Base-by-base conservation (phyloP, 164 flowering plant genomes). In the Liriodendron chinense region DNA sequence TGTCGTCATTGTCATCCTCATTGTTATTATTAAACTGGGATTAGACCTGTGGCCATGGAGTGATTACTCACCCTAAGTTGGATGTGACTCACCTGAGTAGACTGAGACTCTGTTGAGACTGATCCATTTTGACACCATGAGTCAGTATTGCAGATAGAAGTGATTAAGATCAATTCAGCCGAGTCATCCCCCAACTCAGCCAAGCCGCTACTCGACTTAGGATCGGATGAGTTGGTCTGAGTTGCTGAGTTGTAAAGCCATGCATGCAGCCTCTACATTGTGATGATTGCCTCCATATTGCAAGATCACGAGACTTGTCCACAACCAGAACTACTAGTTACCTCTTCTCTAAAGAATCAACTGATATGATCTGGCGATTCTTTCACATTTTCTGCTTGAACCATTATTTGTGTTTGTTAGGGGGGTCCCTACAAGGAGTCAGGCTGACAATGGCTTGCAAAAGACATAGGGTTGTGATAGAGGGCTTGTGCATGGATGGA, bases 401-500 rank as follows among this genome's bases (percentile, higher is more conserved):
- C 16, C 14, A 57, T 69, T 9, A 18, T 26, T 69, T 26, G 76
- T 65, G 57, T 62, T 80, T 68, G 13, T 67, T 70, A 94, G 98
- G 97, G 95, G 26, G 74, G 76, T 72, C 79, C 88, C 47, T 94
- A 86, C 80, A 77, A 75, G 75, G 93, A 92, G 65, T 81, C 90
- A 63, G 93, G 93, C 1, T 72, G 81, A 73, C 75, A 78, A 47
- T 93, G 99, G 99, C 62, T 70, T 18, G 96, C 98, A 74, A 80
- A 78, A 75, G 99, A 95, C 80, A 87, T 95, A 53, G 98, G 90
- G 21, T 72, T 89, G 57, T 81, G 69, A 72, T 89, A 89, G 63
- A 86, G 85, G 82, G 80, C 85, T 20, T 95, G 99, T 81, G 85
- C 84, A 34, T 95, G 99, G 99, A 95, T 95, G 99, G 70, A 75